Percentiles rank a stretch among this genome's conserved stretches.
Conservation (phyloP, 164 flowering plant genomes). For the Umbilicus rupestris region DNA sequence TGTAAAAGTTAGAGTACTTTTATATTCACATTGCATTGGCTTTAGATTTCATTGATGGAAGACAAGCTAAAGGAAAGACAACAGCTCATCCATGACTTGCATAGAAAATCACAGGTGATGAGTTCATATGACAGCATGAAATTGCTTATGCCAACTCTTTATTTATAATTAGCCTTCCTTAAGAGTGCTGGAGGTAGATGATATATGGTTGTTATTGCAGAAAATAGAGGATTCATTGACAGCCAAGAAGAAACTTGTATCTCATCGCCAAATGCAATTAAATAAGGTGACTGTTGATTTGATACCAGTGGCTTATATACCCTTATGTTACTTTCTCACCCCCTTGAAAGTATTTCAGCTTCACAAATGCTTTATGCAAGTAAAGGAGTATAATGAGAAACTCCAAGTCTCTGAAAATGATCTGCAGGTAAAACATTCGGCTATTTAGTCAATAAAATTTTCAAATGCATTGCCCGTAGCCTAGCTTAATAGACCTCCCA, state of each 20-base stretch:
- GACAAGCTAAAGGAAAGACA: constrained; percentile 36
- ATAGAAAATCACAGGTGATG: constrained; percentile 57
- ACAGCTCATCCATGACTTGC: constrained; percentile 37
- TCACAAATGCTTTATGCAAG: constrained; percentile 52
- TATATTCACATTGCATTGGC: background rate
- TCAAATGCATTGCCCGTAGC: background rate
- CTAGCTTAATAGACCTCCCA: no score
- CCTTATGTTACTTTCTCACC: background rate
- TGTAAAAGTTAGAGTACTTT: background rate
- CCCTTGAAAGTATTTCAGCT: constrained; percentile 33
- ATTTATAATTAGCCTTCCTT: background rate
- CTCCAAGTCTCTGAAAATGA: constrained; percentile 63
- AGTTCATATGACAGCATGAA: background rate
- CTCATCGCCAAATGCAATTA: constrained; percentile 45
- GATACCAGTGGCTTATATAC: background rate
- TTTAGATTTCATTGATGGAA: constrained; percentile 51
- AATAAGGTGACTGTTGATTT: constrained; percentile 36
- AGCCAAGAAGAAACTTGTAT: constrained; percentile 42
- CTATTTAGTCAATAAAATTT: background rate
- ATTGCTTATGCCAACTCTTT: background rate
- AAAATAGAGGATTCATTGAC: constrained; percentile 61
- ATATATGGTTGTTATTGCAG: constrained; percentile 24
- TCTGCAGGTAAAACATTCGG: constrained; percentile 46
- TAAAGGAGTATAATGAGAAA: constrained; percentile 42
- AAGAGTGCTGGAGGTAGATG: background rate